Conservation (phyloP, 768 basidiomycete species). For the Leucocoprinus sp. region DNA sequence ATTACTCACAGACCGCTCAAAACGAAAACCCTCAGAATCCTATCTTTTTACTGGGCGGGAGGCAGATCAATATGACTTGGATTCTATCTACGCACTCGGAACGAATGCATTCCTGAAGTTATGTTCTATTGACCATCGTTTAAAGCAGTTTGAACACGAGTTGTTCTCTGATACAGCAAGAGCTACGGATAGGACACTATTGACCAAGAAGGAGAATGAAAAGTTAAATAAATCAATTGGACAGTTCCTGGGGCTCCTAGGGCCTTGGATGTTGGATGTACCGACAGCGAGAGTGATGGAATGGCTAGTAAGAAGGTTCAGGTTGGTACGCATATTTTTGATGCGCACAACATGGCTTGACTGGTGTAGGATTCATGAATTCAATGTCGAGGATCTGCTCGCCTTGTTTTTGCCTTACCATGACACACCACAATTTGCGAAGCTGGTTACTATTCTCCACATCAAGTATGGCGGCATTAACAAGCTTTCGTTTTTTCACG, state of each 20-base stretch:
- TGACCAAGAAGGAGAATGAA: conserved; percentile 51
- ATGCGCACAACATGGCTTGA: conserved; percentile 1
- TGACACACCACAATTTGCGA: conserved; percentile 88
- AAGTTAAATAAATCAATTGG: conserved; percentile 56
- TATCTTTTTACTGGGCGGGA: conserved; percentile 84
- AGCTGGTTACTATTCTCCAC: conserved; percentile 83
- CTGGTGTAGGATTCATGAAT: conserved; percentile 73
- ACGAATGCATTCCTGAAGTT: conserved; percentile 74
- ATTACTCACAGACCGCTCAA: conserved; percentile 57
- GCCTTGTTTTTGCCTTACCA: conserved; percentile 90
- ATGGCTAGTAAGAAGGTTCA: conserved; percentile 91
- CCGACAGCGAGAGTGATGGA: conserved; percentile 82
- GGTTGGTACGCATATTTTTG: conserved; percentile 41
- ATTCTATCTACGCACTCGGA: conserved; percentile 76
- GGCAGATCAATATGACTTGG: conserved; percentile 80
- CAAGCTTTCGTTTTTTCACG: not conserved
- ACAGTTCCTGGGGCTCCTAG: conserved; percentile 60
- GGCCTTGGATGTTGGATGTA: conserved; percentile 73
- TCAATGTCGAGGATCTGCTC: conserved; percentile 76
- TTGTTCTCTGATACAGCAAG: conserved; percentile 80
- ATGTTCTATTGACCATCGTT: conserved; percentile 44
- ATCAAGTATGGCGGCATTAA: conserved; percentile 41
- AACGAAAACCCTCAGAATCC: conserved; percentile 60
- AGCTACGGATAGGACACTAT: conserved; percentile 68
- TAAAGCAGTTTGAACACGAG: conserved; percentile 54